Evolutionary conservation across 352 stramenopile species (phyloP).

Genomic region (Phytophthora pini): DNA sequence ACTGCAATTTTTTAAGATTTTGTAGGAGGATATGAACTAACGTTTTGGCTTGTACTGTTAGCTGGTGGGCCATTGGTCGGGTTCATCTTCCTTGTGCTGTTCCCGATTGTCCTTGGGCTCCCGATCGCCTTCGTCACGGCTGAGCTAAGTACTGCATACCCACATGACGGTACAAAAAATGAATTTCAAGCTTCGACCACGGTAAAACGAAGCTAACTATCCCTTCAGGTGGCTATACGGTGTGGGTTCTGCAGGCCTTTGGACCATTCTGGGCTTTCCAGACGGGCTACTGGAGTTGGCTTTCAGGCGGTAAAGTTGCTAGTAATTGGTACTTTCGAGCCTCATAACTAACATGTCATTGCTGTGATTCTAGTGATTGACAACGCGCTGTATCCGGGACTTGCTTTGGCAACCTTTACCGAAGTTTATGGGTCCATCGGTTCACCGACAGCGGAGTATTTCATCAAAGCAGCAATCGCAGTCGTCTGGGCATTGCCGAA

Average conservation of each 20-base stretch:
- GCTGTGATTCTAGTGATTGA: conserved; percentile 65
- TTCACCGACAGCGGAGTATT: conserved; percentile 40
- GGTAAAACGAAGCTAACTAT: background rate
- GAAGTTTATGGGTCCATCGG: conserved; percentile 49
- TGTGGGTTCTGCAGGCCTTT: conserved; percentile 94
- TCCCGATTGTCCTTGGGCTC: conserved; percentile 91
- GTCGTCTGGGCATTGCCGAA: conserved; percentile 51
- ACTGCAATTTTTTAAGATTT: background rate
- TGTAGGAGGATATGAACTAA: background rate
- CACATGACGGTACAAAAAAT: conserved; percentile 52
- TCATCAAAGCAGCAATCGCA: conserved; percentile 56
- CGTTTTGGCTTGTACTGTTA: conserved; percentile 1
- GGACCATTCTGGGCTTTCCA: conserved; percentile 89
- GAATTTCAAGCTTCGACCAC: background rate
- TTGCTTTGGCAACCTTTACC: conserved; percentile 59
- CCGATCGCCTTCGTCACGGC: conserved; percentile 93
- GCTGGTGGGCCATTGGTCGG: conserved; percentile 71
- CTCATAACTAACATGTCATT: background rate
- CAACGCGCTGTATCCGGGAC: conserved; percentile 93
- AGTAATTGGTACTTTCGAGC: background rate
- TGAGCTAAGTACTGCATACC: conserved; percentile 93
- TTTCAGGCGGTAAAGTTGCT: conserved; percentile 53
- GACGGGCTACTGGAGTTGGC: conserved; percentile 84
- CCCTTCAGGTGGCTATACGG: conserved; percentile 69
- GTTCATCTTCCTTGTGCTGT: conserved; percentile 88